phyloP scores from a whole-genome alignment of 2,329 filamentous ascomycete genomes.

The Penicillium vulpinum region DNA sequence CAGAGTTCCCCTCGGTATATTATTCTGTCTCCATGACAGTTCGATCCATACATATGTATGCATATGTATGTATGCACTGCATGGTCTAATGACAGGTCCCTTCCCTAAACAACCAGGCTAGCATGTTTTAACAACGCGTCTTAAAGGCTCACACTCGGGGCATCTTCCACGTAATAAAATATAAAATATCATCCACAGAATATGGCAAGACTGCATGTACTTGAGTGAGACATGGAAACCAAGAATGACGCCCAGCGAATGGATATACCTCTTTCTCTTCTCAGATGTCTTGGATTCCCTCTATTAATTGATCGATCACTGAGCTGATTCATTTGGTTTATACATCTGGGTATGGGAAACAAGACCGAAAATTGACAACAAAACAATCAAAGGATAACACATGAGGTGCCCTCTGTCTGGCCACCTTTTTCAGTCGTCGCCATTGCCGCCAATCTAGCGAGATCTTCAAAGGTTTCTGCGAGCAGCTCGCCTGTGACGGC shows the following conservation, averaged over 20 bases:
- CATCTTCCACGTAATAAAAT: neutral
- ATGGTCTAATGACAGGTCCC: neutral
- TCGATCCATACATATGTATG: no score
- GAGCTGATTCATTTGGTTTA: neutral
- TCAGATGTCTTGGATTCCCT: neutral
- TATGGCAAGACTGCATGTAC: no score
- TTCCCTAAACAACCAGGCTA: neutral
- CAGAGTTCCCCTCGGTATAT: no score
- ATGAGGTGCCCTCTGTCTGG: slow-evolving; percentile 45
- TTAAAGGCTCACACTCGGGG: neutral
- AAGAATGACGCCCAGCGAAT: neutral
- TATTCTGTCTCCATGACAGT: neutral
- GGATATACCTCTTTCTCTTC: neutral
- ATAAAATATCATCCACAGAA: no score
- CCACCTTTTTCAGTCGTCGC: slow-evolving; percentile 58
- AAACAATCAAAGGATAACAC: slow-evolving; percentile 41
- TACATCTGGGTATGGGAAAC: slow-evolving; percentile 5
- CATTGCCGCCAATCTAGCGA: slow-evolving; percentile 59
- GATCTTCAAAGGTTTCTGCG: slow-evolving; percentile 60
- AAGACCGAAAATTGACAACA: neutral
- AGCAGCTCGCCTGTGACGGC: slow-evolving; percentile 62
- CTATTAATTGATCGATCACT: neutral
- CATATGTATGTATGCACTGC: no score
- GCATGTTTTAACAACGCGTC: neutral
- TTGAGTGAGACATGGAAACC: neutral